Percentiles rank a stretch among this genome's conserved stretches.
These are phyloP conservation scores for Lonicera japonica DNA, from an alignment of 129 eudicot genomes.

Conservation along the genomic window DNA sequence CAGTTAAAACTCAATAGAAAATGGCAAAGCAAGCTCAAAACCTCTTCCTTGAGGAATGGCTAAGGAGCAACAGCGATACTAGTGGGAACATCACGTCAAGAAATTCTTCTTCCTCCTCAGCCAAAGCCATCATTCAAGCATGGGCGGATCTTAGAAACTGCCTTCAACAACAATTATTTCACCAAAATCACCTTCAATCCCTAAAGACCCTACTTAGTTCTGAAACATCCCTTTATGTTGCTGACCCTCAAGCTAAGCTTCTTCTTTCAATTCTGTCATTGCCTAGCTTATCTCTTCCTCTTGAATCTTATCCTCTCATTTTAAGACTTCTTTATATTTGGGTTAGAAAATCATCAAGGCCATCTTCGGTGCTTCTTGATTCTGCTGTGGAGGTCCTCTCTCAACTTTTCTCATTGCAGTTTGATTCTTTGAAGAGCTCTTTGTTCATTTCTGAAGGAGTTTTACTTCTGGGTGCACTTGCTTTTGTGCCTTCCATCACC, in stretches of 20 bases:
- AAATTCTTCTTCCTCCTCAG: constrained; percentile 47
- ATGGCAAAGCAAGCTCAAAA: constrained; percentile 67
- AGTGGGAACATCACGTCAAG: constrained; percentile 19
- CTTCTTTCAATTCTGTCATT: constrained; percentile 62
- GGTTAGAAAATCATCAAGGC: constrained; percentile 80
- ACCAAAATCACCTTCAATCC: constrained; percentile 48
- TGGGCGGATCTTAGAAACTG: constrained; percentile 92
- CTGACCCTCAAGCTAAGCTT: constrained; percentile 94
- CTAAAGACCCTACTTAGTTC: constrained; percentile 44
- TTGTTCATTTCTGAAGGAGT: constrained; percentile 56
- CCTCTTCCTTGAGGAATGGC: constrained; percentile 88
- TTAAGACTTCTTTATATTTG: constrained; percentile 76
- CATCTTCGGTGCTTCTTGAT: constrained; percentile 37
- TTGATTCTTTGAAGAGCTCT: constrained; percentile 31
- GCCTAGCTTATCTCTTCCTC: constrained; percentile 42
- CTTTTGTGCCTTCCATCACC: constrained; percentile 43
- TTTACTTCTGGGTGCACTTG: constrained; percentile 73
- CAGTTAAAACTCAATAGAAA: constrained; percentile 12
- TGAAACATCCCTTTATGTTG: constrained; percentile 56
- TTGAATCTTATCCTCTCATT: constrained; percentile 66
- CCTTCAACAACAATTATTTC: constrained; percentile 40
- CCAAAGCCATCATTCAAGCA: constrained; percentile 84
- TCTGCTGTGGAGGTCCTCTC: constrained; percentile 40
- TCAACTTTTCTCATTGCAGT: constrained; percentile 36
- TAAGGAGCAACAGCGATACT: constrained; percentile 31